Evolutionary conservation across 345 rosid species (phyloP).

Genomic region (Brassica napus): Da-Ae NC_063442.1:8302001-8302500

Average conservation of each 20-base stretch:
- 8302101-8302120: constrained; percentile 66
- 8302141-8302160: constrained; percentile 70
- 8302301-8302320: too few relatives aligned
- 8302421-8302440: neutral
- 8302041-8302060: neutral
- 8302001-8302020: neutral
- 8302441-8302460: neutral
- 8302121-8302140: constrained; percentile 65
- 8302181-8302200: constrained; percentile 84
- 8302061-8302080: neutral
- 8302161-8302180: constrained; percentile 66
- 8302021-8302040: neutral
- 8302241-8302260: constrained; percentile 64
- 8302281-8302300: constrained; percentile 32
- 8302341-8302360: neutral
- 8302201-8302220: constrained; percentile 86
- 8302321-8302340: constrained; percentile 36
- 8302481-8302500: constrained; percentile 29
- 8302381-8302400: constrained; percentile 36
- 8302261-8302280: constrained; percentile 38
- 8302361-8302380: neutral
- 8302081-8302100: neutral
- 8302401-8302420: constrained; percentile 38
- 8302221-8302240: constrained; percentile 69
- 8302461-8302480: neutral